A percentile compares a stretch with the other conserved stretches of the same genome.
These are phyloP conservation scores for Daldinia caldariorum DNA, from an alignment of 495 filamentous ascomycete species.

Conservation along the genomic window DNA sequence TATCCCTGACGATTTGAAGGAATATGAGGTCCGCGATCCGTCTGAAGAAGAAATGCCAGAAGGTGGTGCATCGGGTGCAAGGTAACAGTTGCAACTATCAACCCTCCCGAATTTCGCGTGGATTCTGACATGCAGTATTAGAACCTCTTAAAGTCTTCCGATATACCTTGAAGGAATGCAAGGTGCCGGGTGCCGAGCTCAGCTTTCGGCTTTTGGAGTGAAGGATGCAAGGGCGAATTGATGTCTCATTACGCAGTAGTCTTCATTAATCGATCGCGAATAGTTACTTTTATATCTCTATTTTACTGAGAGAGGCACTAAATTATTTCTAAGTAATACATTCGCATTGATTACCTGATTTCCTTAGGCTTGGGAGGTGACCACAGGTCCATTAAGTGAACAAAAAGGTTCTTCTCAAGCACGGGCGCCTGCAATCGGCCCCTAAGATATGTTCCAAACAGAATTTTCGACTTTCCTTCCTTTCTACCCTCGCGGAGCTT, in stretches of 20 bases:
- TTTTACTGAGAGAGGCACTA: too few species aligned
- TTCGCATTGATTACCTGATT: too few species aligned
- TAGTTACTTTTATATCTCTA: too few species aligned
- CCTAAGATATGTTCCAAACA: too few species aligned
- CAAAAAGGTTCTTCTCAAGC: too few species aligned
- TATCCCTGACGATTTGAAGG: not conserved
- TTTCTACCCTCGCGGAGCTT: too few species aligned
- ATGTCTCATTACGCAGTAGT: not conserved
- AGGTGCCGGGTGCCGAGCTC: not conserved
- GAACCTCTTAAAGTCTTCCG: not conserved
- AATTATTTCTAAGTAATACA: too few species aligned
- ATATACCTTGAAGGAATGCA: not conserved
- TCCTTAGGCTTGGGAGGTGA: too few species aligned
- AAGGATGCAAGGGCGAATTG: not conserved
- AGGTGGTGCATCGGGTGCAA: not conserved
- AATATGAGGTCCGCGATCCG: not conserved
- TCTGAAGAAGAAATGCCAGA: not conserved
- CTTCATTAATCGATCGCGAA: too few species aligned
- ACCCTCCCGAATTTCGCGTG: not conserved
- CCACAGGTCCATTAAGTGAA: too few species aligned
- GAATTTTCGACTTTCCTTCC: too few species aligned
- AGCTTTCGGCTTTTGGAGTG: not conserved
- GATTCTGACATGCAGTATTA: not conserved
- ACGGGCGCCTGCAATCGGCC: too few species aligned
- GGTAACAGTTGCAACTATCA: not conserved